Base-by-base conservation (phyloP, 805 yeast genomes). In the Kluyveromyces aestuarii region DNA sequence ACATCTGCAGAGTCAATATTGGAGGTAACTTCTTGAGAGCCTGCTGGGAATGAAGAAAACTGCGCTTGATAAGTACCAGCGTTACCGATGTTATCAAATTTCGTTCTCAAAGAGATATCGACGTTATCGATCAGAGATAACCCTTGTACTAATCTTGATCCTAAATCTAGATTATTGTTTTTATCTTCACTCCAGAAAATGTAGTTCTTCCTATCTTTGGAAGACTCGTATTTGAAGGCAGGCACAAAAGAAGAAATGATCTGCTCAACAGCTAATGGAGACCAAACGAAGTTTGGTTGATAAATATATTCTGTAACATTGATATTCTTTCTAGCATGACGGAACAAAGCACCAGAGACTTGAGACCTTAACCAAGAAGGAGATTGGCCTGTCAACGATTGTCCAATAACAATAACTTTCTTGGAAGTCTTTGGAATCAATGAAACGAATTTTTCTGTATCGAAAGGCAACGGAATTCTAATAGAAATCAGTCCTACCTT, bases 381-480 rank as follows among this genome's bases (percentile, higher is more conserved):
- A 25, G 61, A 59, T 39, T 62, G 46, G 27, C 64, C 64, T 37
- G 61, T 63, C 41, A 68, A 37, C 33, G 77, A 62, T 65, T 84
- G 89, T 42, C 82, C 82, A 53, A 90, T 69, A 30, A 88, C 86
- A 43, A 85, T 81, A 48, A 90, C 67, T 50, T 75, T 74, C 54
- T 75, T 73, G 18, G 82, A 69, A 4, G 84, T 63, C 4, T 64
- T 52, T 27, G 96, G 91, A 46, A 90, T 70, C 10, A 74, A 61
- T 3, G 70, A 61, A 46, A 78, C 69, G 62, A 89, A 88, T 55
- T 76, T 76, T 33, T 71, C 72, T 35, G 77, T 72, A 56, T 82
- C 79, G 67, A 89, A 88, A 11, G 96, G 96, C 47, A 82, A 69
- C 48, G 95, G 91, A 41, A 87, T 79, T 67, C 96, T 79, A 45